Percentiles rank a stretch among this genome's conserved stretches.
Evolutionary conservation across 139 green algal genomes (phyloP).

Genomic region (Tetradesmus obliquus): DNA sequence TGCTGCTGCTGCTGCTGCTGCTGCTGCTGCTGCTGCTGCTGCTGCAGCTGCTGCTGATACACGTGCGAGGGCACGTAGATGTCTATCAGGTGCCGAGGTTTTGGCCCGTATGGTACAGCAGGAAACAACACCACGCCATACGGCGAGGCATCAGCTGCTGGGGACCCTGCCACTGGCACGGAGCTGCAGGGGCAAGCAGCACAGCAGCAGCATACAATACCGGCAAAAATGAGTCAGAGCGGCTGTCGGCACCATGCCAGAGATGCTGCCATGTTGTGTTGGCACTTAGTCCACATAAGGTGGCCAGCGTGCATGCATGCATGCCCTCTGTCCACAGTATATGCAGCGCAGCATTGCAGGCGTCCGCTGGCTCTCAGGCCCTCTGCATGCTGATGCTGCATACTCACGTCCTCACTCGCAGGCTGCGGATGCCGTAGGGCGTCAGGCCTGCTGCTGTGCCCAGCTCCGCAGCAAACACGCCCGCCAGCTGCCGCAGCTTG

Average conservation of each 20-base stretch:
- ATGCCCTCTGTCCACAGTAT: neutral
- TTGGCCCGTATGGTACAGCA: conserved; percentile 63
- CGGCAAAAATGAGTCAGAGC: neutral
- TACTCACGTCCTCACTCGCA: conserved; percentile 55
- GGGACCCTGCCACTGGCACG: conserved; percentile 37
- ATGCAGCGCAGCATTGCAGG: neutral
- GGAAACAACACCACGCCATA: conserved; percentile 52
- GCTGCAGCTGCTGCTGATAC: conserved; percentile 10
- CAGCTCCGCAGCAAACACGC: conserved; percentile 65
- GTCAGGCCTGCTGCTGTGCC: conserved; percentile 52
- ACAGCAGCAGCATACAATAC: neutral
- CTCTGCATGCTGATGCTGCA: too few relatives aligned
- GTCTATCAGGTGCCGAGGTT: conserved; percentile 69
- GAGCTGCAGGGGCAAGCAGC: conserved; percentile 1
- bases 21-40: conserved; percentile 10
- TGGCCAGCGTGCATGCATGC: too few relatives aligned
- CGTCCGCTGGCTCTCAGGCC: neutral
- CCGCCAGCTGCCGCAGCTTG: neutral
- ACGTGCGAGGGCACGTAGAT: conserved; percentile 69
- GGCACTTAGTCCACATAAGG: too few relatives aligned
- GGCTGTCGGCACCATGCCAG: neutral
- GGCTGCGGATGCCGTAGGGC: conserved; percentile 58
- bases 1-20: conserved; percentile 1
- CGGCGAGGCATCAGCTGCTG: conserved; percentile 30
- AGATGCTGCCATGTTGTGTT: neutral